Percentiles rank a stretch among this genome's conserved stretches.
phyloP scores from a whole-genome alignment of 2,329 filamentous ascomycete genomes.

The Kalmusia sp. region DNA sequence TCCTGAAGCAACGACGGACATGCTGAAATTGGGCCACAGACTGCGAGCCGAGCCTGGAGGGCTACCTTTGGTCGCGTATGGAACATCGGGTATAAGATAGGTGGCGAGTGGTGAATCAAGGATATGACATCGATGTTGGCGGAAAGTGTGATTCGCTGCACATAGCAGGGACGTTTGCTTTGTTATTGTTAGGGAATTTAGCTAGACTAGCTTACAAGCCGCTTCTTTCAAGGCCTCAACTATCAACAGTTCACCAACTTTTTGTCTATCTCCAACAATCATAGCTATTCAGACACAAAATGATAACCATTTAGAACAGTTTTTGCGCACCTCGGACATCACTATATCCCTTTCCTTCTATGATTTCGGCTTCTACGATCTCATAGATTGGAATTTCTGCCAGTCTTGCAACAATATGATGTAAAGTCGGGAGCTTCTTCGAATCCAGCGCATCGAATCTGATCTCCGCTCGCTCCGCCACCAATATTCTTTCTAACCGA shows the following conservation, averaged over 20 bases:
- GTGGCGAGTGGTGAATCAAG: conserved; percentile 57
- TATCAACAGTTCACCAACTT: too few species aligned
- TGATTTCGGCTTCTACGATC: conserved; percentile 62
- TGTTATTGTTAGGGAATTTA: too few species aligned
- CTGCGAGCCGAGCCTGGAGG: conserved; percentile 57
- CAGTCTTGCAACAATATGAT: conserved; percentile 62
- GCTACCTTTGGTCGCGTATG: conserved; percentile 58
- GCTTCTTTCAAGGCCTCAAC: too few species aligned
- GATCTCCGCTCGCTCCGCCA: conserved; percentile 53
- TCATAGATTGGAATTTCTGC: conserved; percentile 65
- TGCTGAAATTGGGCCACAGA: conserved; percentile 25
- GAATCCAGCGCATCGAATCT: conserved; percentile 59
- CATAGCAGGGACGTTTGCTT: too few species aligned
- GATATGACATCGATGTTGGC: too few species aligned
- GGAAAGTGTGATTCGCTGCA: too few species aligned
- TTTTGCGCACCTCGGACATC: conserved; percentile 50
- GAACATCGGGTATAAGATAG: conserved; percentile 59
- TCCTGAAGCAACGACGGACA: not conserved
- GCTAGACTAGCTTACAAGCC: too few species aligned
- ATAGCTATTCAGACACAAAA: not conserved
- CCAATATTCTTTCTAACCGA: conserved; percentile 43
- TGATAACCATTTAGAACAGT: not conserved
- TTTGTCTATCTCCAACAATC: not conserved
- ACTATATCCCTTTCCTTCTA: conserved; percentile 61
- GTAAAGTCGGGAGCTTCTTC: conserved; percentile 65